phyloP scores from a whole-genome alignment of 2,329 filamentous ascomycete genomes.

The Talaromyces sp. region DNA sequence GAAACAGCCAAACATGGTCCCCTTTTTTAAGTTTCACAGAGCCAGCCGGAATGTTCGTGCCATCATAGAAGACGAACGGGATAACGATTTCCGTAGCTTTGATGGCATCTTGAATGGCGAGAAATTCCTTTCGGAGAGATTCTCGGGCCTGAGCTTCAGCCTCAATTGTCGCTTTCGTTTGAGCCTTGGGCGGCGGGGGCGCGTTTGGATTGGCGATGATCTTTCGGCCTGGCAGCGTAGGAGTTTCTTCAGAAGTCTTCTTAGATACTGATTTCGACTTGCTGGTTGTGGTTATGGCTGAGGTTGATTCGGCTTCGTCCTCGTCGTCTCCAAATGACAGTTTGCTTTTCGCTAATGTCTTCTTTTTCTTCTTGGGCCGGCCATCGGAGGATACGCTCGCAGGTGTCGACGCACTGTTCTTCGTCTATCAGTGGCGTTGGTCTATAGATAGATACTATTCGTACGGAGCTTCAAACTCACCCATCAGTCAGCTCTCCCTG shows the following conservation, averaged over 20 bases:
- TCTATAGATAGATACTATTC: not conserved
- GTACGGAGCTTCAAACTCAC: conserved; percentile 42
- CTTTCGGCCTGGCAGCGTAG: conserved; percentile 23
- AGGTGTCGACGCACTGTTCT: conserved; percentile 52
- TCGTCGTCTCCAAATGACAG: conserved; percentile 63
- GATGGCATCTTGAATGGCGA: conserved; percentile 75
- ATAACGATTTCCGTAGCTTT: conserved; percentile 85
- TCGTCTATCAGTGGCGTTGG: conserved; percentile 47
- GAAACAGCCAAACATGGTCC: conserved; percentile 85
- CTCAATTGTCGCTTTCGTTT: conserved; percentile 71
- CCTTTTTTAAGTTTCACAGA: conserved; percentile 86
- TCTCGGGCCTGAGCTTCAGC: conserved; percentile 76
- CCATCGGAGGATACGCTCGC: conserved; percentile 28
- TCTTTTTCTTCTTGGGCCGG: conserved; percentile 55
- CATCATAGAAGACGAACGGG: conserved; percentile 96
- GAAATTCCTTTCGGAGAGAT: conserved; percentile 70
- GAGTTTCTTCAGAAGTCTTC: conserved; percentile 28
- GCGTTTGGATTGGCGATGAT: conserved; percentile 42
- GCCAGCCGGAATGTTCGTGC: conserved; percentile 81
- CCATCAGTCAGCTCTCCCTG: conserved; percentile 48
- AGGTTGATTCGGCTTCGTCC: conserved; percentile 50
- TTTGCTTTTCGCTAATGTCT: conserved; percentile 53
- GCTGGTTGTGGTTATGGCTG: conserved; percentile 30
- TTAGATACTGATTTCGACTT: conserved; percentile 31
- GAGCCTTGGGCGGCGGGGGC: conserved; percentile 60